Percentiles rank a stretch among this genome's conserved stretches.
phyloP scores from a whole-genome alignment of 2,329 filamentous ascomycete species.

The Aspergillus vadensis region DNA sequence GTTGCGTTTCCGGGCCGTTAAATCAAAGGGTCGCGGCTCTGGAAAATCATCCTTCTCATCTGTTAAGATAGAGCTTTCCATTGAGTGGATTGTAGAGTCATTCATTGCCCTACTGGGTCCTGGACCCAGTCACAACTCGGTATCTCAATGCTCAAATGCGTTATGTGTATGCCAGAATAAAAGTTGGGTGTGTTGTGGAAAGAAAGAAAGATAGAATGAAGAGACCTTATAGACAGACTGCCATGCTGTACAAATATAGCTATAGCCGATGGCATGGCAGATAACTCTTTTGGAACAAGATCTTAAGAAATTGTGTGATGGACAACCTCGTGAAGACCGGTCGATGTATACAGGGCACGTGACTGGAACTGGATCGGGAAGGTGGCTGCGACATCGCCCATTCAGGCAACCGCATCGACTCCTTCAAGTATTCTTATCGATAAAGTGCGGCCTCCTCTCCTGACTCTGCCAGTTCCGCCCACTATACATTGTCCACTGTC shows the following conservation, averaged over 20 bases:
- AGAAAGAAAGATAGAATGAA: not conserved
- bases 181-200: not conserved
- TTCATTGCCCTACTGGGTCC: not conserved
- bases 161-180: not conserved
- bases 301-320: too few species aligned
- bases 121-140: not conserved
- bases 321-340: not conserved
- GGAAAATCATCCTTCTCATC: not conserved
- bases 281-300: not conserved
- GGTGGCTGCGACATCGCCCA: conserved; percentile 9
- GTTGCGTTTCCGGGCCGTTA: conserved; percentile 1
- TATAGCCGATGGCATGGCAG: not conserved
- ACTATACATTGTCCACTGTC: not conserved
- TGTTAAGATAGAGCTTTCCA: not conserved
- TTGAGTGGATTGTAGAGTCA: conserved; percentile 26
- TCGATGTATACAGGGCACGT: conserved; percentile 8
- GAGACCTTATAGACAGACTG: not conserved
- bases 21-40: not conserved
- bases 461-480: not conserved
- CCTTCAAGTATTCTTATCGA: not conserved
- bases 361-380: conserved; percentile 12
- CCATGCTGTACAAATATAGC: not conserved
- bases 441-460: not conserved
- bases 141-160: not conserved
- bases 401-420: conserved; percentile 6